Evolutionary conservation across 2,329 filamentous ascomycete genomes (phyloP), one percentile per base, ranked within the genome.

Genomic region (Calycina herbarum): DNA sequence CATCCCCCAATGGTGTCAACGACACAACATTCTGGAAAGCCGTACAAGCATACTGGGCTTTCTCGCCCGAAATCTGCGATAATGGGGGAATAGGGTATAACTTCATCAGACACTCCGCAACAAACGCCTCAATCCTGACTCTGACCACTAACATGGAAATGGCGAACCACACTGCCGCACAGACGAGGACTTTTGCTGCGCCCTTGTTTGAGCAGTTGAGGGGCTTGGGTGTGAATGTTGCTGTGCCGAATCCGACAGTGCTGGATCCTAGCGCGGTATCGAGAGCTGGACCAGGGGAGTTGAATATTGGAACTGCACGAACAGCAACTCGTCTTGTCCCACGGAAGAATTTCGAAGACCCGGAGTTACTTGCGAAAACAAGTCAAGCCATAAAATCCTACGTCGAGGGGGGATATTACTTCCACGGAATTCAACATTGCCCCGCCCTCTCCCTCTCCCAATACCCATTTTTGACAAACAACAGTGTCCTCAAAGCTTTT

Each of bases 41-140:
- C 3, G 76, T 86, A 5, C 82, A 82, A 20, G 80, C 82, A 2
- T 85, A 82, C 69, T 80, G 81, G 54, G 70, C 73, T 24, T 76
- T 85, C 27, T 76, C 77, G 0, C 75, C 76, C 0, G 80, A 80
- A 0, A 74, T 80, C 4, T 76, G 76, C 71, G 74, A 1, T 65
- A 51, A 20, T 54, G 68, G 69, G 17, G 65, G 66, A 1, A 61
- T 60, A 6, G 62, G 60, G 70, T 45, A 73, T 75, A 57, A 65
- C 79, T 70, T 59, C 31, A 62, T 70, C 29, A 38, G 48, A 3
- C 40, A 45, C 24, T 51, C 29, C n/a, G 27, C 59, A 3, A 33
- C 40, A 13, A 59, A 65, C 20, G 54, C 67, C 20, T 62, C 64
- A 20, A 15, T 69, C 4, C 54, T 54, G 1, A 54, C 48, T 24